A percentile compares a stretch with the other conserved stretches of the same genome.
Conservation (phyloP, 1,284 basidiomycete genomes). For the Meripilus lineatus region DNA sequence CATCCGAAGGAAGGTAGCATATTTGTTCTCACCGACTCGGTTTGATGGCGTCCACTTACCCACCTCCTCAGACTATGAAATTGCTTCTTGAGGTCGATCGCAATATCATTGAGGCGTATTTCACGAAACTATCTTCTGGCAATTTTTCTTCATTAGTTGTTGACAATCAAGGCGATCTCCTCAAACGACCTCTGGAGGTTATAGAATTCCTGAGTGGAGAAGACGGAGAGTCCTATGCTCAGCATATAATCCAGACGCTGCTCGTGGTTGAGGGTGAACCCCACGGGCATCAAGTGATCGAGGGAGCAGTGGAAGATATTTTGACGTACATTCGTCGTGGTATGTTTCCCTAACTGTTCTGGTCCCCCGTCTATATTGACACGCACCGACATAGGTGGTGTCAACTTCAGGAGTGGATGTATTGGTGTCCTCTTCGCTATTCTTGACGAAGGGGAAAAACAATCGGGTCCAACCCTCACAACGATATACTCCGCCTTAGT, state of each 20-base stretch:
- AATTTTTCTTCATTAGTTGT: slow-evolving; percentile 29
- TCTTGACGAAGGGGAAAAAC: slow-evolving; percentile 39
- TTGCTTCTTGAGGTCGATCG: slow-evolving; percentile 52
- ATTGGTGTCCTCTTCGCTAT: slow-evolving; percentile 45
- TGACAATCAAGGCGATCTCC: slow-evolving; percentile 33
- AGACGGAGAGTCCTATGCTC: slow-evolving; percentile 58
- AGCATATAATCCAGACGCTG: slow-evolving; percentile 43
- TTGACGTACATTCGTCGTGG: slow-evolving; percentile 44
- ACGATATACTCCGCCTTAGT: slow-evolving; percentile 60
- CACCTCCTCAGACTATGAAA: slow-evolving; percentile 44
- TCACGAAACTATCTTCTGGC: slow-evolving; percentile 37
- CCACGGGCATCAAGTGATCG: slow-evolving; percentile 33
- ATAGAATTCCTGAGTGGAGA: slow-evolving; percentile 41
- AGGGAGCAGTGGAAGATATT: slow-evolving; percentile 49
- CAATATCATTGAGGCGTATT: slow-evolving; percentile 51
- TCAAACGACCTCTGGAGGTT: slow-evolving; percentile 52
- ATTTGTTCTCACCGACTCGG: not conserved
- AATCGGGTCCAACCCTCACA: slow-evolving; percentile 52
- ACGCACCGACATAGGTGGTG: slow-evolving; percentile 31
- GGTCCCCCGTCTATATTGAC: slow-evolving; percentile 3
- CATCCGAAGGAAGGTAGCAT: slow-evolving; percentile 56
- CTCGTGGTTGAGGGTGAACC: slow-evolving; percentile 34
- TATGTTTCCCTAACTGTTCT: slow-evolving; percentile 24
- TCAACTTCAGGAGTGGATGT: slow-evolving; percentile 42
- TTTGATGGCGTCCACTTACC: slow-evolving; percentile 5